Percentiles rank a stretch among this genome's conserved stretches.
Conservation (phyloP, 164 flowering plant species). For the Vitis rupestris region DNA sequence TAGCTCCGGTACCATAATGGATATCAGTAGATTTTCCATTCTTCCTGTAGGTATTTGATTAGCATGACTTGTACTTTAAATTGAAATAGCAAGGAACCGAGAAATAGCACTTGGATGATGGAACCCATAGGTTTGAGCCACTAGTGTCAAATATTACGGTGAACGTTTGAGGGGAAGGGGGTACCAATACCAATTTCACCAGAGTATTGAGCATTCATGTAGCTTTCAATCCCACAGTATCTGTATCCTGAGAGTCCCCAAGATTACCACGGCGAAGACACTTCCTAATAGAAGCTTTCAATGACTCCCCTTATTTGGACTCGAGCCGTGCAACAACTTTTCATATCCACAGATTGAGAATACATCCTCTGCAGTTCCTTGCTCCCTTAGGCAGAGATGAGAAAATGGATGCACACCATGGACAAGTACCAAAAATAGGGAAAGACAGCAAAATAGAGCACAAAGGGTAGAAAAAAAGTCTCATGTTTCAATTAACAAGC, state of each 20-base stretch:
- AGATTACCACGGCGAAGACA: slow-evolving; percentile 37
- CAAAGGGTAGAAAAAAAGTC: no score
- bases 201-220: slow-evolving; percentile 88
- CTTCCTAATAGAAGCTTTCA: slow-evolving; percentile 35
- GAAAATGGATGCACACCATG: no score
- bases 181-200: slow-evolving; percentile 84
- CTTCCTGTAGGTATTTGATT: no score
- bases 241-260: slow-evolving; percentile 41
- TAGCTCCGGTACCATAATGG: no score
- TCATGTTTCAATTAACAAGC: no score
- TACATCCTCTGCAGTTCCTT: no score
- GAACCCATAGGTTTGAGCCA: slow-evolving; percentile 88
- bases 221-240: slow-evolving; percentile 60
- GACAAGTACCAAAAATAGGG: no score
- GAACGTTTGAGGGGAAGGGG: slow-evolving; percentile 70
- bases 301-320: slow-evolving; percentile 26
- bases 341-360: no score
- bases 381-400: no score
- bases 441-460: no score
- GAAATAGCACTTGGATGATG: slow-evolving; percentile 67
- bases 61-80: slow-evolving; percentile 32
- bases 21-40: no score
- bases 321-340: slow-evolving; percentile 16
- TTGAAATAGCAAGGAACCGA: slow-evolving; percentile 31
- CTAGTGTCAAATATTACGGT: slow-evolving; percentile 90